These are phyloP conservation scores for Yamadazyma tumulicola DNA, from an alignment of 805 yeast species.

Conservation along the genomic window DNA sequence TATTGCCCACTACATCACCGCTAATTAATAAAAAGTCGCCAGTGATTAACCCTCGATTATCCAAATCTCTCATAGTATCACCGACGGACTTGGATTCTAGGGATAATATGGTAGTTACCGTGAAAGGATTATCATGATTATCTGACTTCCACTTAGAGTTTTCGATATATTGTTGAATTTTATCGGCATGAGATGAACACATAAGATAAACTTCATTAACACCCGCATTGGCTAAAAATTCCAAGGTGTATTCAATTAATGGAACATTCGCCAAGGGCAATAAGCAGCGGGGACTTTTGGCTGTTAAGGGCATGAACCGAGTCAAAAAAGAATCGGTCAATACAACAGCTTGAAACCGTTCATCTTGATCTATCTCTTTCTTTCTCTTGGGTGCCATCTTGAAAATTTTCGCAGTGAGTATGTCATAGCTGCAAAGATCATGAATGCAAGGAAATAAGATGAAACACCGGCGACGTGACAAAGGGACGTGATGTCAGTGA, in stretches of 20 bases:
- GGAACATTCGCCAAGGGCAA: conserved; percentile 93
- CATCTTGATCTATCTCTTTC: conserved; percentile 61
- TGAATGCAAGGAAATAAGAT: too few species aligned
- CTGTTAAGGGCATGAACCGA: conserved; percentile 87
- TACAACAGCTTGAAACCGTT: conserved; percentile 88
- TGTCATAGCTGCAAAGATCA: too few species aligned
- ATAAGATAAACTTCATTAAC: conserved; percentile 86
- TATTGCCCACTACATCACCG: conserved; percentile 94
- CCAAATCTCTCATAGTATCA: conserved; percentile 95
- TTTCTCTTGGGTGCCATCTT: conserved; percentile 50
- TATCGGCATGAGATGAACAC: conserved; percentile 89
- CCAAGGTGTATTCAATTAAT: conserved; percentile 88
- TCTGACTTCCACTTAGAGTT: conserved; percentile 61
- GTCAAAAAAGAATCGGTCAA: conserved; percentile 92
- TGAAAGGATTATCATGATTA: conserved; percentile 57
- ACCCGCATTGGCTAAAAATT: conserved; percentile 86
- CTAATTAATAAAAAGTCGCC: conserved; percentile 88
- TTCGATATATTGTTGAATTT: conserved; percentile 78
- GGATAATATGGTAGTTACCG: conserved; percentile 72
- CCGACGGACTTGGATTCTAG: conserved; percentile 91
- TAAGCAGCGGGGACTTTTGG: conserved; percentile 83
- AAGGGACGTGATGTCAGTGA: too few species aligned
- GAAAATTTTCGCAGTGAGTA: conserved; percentile 2
- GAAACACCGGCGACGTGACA: too few species aligned
- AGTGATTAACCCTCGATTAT: conserved; percentile 81